Conservation (phyloP, 192 early-diverging fungal genomes). For the Lunasporangiospora selenospora region DNA sequence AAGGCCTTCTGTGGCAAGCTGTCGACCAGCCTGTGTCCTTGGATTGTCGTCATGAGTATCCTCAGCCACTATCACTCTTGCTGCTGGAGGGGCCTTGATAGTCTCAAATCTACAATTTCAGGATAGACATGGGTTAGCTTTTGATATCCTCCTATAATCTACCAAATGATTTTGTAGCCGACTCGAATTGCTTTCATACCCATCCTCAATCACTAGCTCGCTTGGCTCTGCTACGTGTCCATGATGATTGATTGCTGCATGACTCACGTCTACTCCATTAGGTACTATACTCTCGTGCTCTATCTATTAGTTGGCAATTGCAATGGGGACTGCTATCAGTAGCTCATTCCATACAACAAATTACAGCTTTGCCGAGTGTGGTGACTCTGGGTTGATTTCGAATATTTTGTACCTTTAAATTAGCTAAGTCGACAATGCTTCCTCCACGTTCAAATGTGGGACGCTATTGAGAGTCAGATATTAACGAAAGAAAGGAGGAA, state of each 20-base stretch:
- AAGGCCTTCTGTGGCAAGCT: slow-evolving; percentile 30
- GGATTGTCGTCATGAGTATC: slow-evolving; percentile 24
- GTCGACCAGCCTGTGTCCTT: slow-evolving; percentile 36
- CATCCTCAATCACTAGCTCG: no score
- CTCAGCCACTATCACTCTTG: slow-evolving; percentile 22
- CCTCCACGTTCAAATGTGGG: slow-evolving; percentile 10
- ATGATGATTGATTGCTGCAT: not conserved
- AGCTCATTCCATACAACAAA: no score
- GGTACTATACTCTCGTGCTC: no score
- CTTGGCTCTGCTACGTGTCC: not conserved
- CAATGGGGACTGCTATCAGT: no score
- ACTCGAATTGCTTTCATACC: no score
- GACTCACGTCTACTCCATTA: no score
- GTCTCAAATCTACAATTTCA: slow-evolving; percentile 12
- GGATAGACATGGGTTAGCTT: no score
- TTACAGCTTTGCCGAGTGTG: no score
- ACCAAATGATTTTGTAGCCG: no score
- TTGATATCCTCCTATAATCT: no score
- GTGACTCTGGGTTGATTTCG: no score
- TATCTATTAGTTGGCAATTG: no score
- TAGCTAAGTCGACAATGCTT: slow-evolving; percentile 28
- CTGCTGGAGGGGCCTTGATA: slow-evolving; percentile 21
- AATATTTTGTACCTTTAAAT: slow-evolving; percentile 24
- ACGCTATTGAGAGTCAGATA: not conserved
- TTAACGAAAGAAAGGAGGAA: not conserved